Evolutionary conservation across 768 basidiomycete species (phyloP).

Genomic region (Mrakia gelida): DNA sequence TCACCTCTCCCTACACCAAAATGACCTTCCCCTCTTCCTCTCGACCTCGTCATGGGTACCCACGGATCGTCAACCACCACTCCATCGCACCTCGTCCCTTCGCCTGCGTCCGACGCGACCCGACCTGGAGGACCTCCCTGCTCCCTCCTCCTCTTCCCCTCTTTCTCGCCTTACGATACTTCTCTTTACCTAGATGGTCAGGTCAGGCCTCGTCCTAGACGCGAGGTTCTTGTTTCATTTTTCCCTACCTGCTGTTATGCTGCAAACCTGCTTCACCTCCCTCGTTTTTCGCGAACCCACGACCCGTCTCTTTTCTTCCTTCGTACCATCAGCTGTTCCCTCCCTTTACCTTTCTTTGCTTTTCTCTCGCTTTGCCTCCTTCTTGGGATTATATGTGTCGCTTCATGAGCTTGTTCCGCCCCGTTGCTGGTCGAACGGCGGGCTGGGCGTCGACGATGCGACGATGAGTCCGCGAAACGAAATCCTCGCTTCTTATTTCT

Average conservation of each 20-base stretch:
- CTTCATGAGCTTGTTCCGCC: not conserved
- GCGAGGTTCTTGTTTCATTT: not conserved
- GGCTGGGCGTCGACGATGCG: not conserved
- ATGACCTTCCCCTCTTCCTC: not conserved
- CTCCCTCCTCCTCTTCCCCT: not conserved
- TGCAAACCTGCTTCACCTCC: not conserved
- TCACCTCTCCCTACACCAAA: not conserved
- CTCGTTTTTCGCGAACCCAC: not conserved
- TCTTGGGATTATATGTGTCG: conserved; percentile 12
- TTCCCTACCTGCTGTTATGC: not conserved
- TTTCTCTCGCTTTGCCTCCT: not conserved
- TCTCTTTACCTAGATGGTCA: conserved; percentile 14
- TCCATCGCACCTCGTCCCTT: not conserved
- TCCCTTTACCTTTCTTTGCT: not conserved
- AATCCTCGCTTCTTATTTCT: not conserved
- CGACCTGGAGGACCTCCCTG: not conserved
- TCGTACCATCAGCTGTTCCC: not conserved
- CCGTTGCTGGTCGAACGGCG: not conserved
- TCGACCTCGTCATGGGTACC: not conserved
- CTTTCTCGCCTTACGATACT: not conserved
- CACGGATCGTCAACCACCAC: not conserved
- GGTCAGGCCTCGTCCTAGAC: not conserved
- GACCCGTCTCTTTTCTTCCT: not conserved
- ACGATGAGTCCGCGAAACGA: not conserved
- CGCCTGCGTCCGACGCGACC: not conserved